Conservation (phyloP, 208 protist genomes). For the Crithidia bombi region DNA sequence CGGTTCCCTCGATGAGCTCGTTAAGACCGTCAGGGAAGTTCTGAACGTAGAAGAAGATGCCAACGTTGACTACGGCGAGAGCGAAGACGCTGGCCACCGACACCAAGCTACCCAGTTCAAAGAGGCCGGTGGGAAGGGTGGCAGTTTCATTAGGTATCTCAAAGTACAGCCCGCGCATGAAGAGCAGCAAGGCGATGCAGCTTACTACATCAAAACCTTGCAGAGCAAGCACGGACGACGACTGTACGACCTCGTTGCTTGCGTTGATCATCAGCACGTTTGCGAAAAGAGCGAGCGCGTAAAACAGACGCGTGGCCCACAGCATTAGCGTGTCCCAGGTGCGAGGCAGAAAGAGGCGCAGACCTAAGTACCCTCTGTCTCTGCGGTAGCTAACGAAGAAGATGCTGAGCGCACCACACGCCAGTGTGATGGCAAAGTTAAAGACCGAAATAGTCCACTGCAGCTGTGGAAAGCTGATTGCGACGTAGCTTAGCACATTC, state of each 20-base stretch:
- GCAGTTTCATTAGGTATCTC: constrained; percentile 1
- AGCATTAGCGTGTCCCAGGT: constrained; percentile 49
- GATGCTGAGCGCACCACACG: constrained; percentile 52
- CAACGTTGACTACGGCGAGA: constrained; percentile 30
- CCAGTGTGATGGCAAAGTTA: constrained; percentile 49
- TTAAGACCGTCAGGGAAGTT: constrained; percentile 25
- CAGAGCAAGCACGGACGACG: constrained; percentile 35
- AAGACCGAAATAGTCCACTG: constrained; percentile 22
- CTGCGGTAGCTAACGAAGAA: constrained; percentile 47
- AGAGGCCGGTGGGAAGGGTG: constrained; percentile 29
- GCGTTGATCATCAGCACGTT: constrained; percentile 31
- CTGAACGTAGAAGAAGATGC: constrained; percentile 38
- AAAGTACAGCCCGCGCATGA: constrained; percentile 60
- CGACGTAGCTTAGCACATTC: constrained; percentile 37
- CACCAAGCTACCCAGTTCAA: constrained; percentile 46
- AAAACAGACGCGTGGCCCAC: constrained; percentile 40
- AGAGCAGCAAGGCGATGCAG: constrained; percentile 45
- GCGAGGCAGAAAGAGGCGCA: constrained; percentile 22
- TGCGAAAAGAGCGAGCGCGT: constrained; percentile 34
- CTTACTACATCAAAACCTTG: constrained; percentile 34
- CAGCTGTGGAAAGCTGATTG: constrained; percentile 31
- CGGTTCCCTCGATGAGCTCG: constrained; percentile 31
- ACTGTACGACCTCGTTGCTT: constrained; percentile 17
- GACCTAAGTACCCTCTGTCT: constrained; percentile 9
- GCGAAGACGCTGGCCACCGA: constrained; percentile 31